phyloP scores from a whole-genome alignment of 1,284 basidiomycete species.

The Cryptococcus amylolentus region DNA sequence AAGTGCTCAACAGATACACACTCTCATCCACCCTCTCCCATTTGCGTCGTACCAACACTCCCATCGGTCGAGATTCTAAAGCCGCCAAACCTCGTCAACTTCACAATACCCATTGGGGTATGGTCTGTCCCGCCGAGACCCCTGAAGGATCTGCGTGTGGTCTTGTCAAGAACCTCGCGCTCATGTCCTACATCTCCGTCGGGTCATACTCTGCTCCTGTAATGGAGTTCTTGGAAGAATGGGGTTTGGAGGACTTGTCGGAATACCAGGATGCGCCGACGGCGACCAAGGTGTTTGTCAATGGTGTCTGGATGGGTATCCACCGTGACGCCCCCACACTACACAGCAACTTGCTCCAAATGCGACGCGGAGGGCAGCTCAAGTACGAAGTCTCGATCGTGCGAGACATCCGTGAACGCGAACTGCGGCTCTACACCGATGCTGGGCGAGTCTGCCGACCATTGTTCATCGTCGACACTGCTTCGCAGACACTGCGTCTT shows the following conservation, averaged over 20 bases:
- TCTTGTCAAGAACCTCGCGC: constrained; percentile 95
- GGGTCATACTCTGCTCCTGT: constrained; percentile 94
- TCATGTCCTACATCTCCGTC: constrained; percentile 98
- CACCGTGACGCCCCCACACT: constrained; percentile 91
- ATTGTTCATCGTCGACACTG: constrained; percentile 92
- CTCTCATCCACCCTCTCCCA: constrained; percentile 98
- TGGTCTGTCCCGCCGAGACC: constrained; percentile 99
- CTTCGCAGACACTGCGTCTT: constrained; percentile 66
- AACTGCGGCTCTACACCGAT: constrained; percentile 92
- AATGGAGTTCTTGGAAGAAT: constrained; percentile 97
- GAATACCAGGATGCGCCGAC: constrained; percentile 81
- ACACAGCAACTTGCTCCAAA: constrained; percentile 86
- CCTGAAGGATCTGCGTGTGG: constrained; percentile 99
- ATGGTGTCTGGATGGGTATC: constrained; percentile 99
- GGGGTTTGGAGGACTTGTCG: constrained; percentile 89
- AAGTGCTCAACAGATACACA: constrained; percentile 97
- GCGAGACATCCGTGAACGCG: constrained; percentile 92
- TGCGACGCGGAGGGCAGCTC: constrained; percentile 93
- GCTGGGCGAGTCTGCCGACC: constrained; percentile 95
- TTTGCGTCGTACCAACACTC: constrained; percentile 95
- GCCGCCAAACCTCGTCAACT: constrained; percentile 99
- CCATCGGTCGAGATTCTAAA: constrained; percentile 96
- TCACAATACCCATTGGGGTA: constrained; percentile 99
- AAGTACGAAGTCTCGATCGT: constrained; percentile 95
- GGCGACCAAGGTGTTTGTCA: constrained; percentile 97